Evolutionary conservation across 2,329 filamentous ascomycete genomes (phyloP).

Genomic region (Eutypa lata): DNA sequence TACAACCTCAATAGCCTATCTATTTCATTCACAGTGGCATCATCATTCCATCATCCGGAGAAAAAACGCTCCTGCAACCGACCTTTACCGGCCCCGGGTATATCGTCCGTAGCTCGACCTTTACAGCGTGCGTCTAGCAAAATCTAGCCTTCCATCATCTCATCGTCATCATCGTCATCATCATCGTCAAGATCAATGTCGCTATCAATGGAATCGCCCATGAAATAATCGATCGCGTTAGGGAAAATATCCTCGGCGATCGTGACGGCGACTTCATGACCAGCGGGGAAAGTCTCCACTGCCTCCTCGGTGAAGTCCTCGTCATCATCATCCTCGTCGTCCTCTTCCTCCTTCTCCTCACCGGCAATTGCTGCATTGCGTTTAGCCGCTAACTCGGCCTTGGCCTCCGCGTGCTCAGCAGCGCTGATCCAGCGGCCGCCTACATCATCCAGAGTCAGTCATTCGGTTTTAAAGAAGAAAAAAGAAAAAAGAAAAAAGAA

Average conservation of each 20-base stretch:
- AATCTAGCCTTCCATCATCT: constrained; percentile 20
- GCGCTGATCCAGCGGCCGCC: constrained; percentile 55
- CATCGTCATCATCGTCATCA: constrained; percentile 23
- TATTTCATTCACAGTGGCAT: too few relatives aligned
- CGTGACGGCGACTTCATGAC: constrained; percentile 25
- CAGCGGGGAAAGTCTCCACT: constrained; percentile 26
- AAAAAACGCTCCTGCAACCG: too few relatives aligned
- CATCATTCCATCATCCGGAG: too few relatives aligned
- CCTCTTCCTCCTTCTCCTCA: constrained; percentile 28
- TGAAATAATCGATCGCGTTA: constrained; percentile 26
- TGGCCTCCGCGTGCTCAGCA: constrained; percentile 56
- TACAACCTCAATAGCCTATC: too few relatives aligned
- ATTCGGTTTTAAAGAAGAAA: too few relatives aligned
- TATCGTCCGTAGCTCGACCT: too few relatives aligned
- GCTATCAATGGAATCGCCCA: constrained; percentile 22
- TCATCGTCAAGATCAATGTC: constrained; percentile 22
- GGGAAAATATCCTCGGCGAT: constrained; percentile 26
- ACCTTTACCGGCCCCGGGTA: too few relatives aligned
- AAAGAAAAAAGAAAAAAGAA: too few relatives aligned
- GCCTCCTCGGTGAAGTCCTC: constrained; percentile 30
- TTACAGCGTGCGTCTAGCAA: too few relatives aligned
- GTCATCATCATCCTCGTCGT: constrained; percentile 32
- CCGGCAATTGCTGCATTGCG: constrained; percentile 23
- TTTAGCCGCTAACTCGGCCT: constrained; percentile 31
- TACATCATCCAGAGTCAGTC: too few relatives aligned